These are phyloP conservation scores for Lentinula aciculospora DNA, from an alignment of 768 basidiomycete species.

Conservation along the genomic window DNA sequence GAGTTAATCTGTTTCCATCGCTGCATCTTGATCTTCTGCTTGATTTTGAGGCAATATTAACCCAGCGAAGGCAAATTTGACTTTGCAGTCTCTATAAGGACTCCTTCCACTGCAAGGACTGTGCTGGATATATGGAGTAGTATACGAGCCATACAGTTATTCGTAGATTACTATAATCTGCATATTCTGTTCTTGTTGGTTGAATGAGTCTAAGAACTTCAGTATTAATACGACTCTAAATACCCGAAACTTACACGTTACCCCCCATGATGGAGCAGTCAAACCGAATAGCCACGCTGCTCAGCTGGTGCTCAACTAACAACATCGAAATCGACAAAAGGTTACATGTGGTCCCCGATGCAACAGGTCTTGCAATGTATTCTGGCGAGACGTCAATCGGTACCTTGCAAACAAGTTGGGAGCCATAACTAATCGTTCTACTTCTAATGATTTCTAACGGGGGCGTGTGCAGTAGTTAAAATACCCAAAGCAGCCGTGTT, in stretches of 20 bases:
- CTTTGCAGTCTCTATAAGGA: conserved; percentile 1
- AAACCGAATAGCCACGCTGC: conserved; percentile 21
- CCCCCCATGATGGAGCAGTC: no score
- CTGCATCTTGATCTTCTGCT: background rate
- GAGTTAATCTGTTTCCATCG: background rate
- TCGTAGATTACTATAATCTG: background rate
- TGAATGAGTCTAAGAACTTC: no score
- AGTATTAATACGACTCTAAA: no score
- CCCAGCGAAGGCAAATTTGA: background rate
- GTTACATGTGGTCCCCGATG: conserved; percentile 27
- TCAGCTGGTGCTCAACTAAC: conserved; percentile 46
- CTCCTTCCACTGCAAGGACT: background rate
- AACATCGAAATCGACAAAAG: conserved; percentile 40
- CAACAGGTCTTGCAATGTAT: conserved; percentile 29
- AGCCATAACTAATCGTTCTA: background rate
- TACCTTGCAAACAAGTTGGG: conserved; percentile 23
- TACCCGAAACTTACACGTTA: no score
- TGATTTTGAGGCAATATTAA: background rate
- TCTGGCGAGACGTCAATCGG: conserved; percentile 23
- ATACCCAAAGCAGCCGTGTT: conserved; percentile 62
- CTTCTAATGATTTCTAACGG: background rate
- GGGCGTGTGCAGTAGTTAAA: conserved; percentile 41
- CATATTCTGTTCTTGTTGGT: no score
- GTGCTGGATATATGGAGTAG: conserved; percentile 2
- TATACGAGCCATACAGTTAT: background rate